Base-by-base conservation (phyloP, 495 filamentous ascomycete genomes). In the Ramalina intermedia region DNA sequence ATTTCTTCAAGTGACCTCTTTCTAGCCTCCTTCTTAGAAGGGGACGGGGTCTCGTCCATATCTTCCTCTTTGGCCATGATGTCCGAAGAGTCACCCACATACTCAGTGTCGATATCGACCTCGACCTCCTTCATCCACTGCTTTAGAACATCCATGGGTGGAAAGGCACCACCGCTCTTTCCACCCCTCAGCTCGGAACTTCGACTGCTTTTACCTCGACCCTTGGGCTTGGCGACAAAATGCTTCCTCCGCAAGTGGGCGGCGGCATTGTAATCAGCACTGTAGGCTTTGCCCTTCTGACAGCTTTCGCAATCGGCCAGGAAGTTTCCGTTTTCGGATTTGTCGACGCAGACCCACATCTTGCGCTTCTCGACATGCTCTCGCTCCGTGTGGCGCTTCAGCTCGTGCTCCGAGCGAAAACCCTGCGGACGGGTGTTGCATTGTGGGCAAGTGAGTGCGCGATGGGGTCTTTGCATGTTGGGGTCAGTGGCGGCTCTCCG, bases 261-360 rank as follows among this genome's bases (percentile, higher is more conserved):
- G 2, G 89, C 87, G 1, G 91, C 90, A 55, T 96, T 96, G 61
- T 96, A 96, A 63, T 96, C 93, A 20, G 84, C 85, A 4, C 82
- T 83, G 58, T 96, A 96, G 46, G 69, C 72, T 67, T 95, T 96
- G 41, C 72, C 66, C 29, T 75, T 75, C 11, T 73, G 74, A 52
- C 90, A 96, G 36, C 84, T 78, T 62, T 95, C 94, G 74, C 90
- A 96, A 52, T 82, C 85, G n/a, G 73, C 67, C 6, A 96, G 73
- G 52, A 86, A 81, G 5, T 63, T 72, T 56, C 74, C 68, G 44
- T 72, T 71, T 0, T 69, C 58, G 4, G 75, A 78, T 43, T 81
- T 74, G 39, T 85, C 79, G 13, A 79, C 67, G 60, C 84, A 90
- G 6, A 95, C 71, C 76, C 77, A 96, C 29, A 33, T 33, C 29